Conservation (phyloP, 495 filamentous ascomycete genomes). For the Platismatia glauca region DNA sequence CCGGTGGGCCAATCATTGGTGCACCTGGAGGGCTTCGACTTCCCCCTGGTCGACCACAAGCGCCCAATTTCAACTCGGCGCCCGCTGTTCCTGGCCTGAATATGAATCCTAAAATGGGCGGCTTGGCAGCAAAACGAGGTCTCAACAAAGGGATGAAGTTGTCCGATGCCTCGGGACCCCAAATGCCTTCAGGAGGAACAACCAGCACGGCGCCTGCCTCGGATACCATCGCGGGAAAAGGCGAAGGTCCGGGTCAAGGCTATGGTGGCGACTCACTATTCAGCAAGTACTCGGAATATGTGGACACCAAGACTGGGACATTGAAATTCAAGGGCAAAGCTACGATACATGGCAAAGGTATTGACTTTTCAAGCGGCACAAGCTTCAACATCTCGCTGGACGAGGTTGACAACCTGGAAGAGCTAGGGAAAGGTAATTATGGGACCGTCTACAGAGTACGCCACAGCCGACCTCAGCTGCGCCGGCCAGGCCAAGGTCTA, state of each 20-base stretch:
- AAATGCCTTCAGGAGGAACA: conserved; percentile 8
- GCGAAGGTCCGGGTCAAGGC: conserved; percentile 4
- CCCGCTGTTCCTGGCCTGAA: conserved; percentile 33
- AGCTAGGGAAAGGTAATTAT: conserved; percentile 97
- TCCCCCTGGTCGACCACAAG: conserved; percentile 35
- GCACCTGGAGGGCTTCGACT: conserved; percentile 32
- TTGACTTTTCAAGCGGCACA: conserved; percentile 82
- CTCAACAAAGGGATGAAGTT: conserved; percentile 43
- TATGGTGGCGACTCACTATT: conserved; percentile 49
- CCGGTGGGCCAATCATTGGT: conserved; percentile 31
- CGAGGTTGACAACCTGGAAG: conserved; percentile 89
- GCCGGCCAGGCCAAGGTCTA: conserved; percentile 71
- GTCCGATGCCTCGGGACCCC: conserved; percentile 40
- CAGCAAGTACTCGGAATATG: conserved; percentile 83
- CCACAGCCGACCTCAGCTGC: conserved; percentile 69
- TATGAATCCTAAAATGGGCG: conserved; percentile 42
- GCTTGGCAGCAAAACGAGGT: conserved; percentile 46
- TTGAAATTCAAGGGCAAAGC: conserved; percentile 92
- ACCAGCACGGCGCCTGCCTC: background rate
- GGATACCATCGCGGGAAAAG: background rate
- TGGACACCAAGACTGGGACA: conserved; percentile 84
- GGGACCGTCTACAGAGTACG: conserved; percentile 95
- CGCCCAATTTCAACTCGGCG: conserved; percentile 44
- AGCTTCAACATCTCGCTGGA: conserved; percentile 93
- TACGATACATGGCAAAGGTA: conserved; percentile 73